Base-by-base conservation (phyloP, 208 protist genomes). In the Leishmania martiniquensis region DNA sequence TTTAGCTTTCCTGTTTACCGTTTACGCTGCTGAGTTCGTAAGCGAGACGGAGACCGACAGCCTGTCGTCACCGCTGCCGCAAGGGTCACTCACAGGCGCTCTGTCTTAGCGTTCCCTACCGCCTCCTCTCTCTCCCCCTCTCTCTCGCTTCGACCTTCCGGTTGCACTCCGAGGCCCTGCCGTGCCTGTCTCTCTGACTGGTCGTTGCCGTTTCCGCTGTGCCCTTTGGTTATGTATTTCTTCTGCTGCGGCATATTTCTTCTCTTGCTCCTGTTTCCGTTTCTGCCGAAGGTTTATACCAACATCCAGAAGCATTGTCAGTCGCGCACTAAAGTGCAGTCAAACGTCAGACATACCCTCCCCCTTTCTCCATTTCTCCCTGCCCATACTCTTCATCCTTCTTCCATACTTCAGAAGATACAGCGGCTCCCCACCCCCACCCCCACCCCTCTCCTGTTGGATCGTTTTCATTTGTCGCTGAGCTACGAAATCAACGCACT, bases 241-340 rank as follows among this genome's bases (percentile, higher is more conserved):
- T 47, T 22, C 63, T 68, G 2, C 62, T 17, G 17, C 20, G 2
- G 17, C 37, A 68, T 42, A 15, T 20, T 5, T 32, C 20, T 20
- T 45, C 22, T 4, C 63, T 25, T 29, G 25, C 15, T 10, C 37
- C 3, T 22, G 20, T 42, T 47, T 68, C 63, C 4, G 5, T 68
- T 37, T 63, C 57, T 63, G 29, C 37, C 7, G 57, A 63, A 37
- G 44, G n/a, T 44, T 68, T 52, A 76, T 49, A 76, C 44, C 32
- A 22, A 15, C 49, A 55, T 2, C 6, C 39, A 52, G 20, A 75
- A 42, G 66, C 54, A 49, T 25, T 66, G 55, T 51, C 34, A 45
- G 17, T 54, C 51, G 66, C 71, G 32, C 10, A 57, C 70, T 12
- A 51, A 32, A n/a, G 57, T 39, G 49, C 49, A 52, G 7, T 52